phyloP scores from a whole-genome alignment of 2,329 filamentous ascomycete species.

The Colletotrichum destructivum region DNA sequence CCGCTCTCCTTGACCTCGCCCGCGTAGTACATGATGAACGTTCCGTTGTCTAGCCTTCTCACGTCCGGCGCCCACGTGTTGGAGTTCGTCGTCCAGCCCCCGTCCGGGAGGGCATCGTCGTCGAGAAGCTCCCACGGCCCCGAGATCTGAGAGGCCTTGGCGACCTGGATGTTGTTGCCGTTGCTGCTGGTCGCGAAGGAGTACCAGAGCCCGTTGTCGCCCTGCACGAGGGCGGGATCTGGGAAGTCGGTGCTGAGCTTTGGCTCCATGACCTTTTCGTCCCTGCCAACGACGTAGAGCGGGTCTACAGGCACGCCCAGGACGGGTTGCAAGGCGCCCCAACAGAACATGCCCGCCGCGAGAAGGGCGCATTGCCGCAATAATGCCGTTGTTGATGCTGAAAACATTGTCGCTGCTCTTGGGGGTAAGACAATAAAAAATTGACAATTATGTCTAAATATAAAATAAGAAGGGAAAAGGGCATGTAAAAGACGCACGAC shows the following conservation, averaged over 20 bases:
- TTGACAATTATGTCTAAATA: slow-evolving; percentile 22
- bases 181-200: slow-evolving; percentile 70
- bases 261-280: slow-evolving; percentile 16
- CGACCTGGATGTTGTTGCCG: slow-evolving; percentile 68
- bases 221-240: slow-evolving; percentile 67
- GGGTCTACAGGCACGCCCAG: slow-evolving; percentile 24
- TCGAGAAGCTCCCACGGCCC: slow-evolving; percentile 64
- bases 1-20: slow-evolving; percentile 58
- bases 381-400: slow-evolving; percentile 20
- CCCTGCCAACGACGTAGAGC: slow-evolving; percentile 32
- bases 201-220: slow-evolving; percentile 65
- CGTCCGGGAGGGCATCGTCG: slow-evolving; percentile 69
- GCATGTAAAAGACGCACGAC: not conserved
- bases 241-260: slow-evolving; percentile 64
- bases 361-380: slow-evolving; percentile 20
- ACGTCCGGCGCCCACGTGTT: slow-evolving; percentile 77
- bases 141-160: slow-evolving; percentile 62
- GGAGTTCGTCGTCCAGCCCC: slow-evolving; percentile 67
- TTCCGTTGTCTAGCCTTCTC: slow-evolving; percentile 61
- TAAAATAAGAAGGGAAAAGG: not conserved
- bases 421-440: slow-evolving; percentile 24
- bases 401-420: slow-evolving; percentile 27
- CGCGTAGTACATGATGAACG: slow-evolving; percentile 74
- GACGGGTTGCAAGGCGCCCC: slow-evolving; percentile 18
- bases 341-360: slow-evolving; percentile 26